phyloP scores from a whole-genome alignment of 768 basidiomycete species.

The Boletus reticuloceps region DNA sequence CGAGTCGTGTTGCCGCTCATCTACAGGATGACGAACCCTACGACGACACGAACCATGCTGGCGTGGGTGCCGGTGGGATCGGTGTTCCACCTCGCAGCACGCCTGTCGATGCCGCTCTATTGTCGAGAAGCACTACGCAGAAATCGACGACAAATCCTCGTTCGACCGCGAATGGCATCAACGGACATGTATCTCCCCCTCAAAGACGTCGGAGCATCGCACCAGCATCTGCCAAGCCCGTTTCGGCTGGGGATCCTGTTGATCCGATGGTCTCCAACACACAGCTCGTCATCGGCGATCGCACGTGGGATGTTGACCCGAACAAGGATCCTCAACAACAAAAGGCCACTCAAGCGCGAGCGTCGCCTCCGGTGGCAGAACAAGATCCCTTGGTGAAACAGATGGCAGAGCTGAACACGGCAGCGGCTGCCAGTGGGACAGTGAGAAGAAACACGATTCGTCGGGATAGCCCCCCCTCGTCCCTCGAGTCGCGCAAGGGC shows the following conservation, averaged over 20 bases:
- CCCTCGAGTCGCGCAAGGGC: constrained; percentile 25
- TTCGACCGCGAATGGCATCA: constrained; percentile 33
- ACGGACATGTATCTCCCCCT: constrained; percentile 27
- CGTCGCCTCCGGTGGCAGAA: constrained; percentile 36
- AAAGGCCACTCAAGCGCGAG: constrained; percentile 6
- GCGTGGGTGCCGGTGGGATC: constrained; percentile 66
- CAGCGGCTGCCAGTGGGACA: constrained; percentile 20
- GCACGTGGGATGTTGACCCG: constrained; percentile 66
- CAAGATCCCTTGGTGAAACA: constrained; percentile 67
- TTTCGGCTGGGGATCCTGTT: constrained; percentile 50
- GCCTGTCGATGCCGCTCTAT: constrained; percentile 29
- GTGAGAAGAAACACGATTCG: constrained; percentile 24
- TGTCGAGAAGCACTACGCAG: constrained; percentile 32
- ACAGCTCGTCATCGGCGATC: constrained; percentile 60
- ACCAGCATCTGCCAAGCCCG: constrained; percentile 24
- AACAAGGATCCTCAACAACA: constrained; percentile 60
- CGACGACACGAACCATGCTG: constrained; percentile 54
- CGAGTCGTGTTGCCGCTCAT: constrained; percentile 20
- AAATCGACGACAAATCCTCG: constrained; percentile 24
- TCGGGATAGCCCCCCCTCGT: constrained; percentile 21
- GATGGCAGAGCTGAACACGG: constrained; percentile 51
- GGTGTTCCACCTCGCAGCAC: constrained; percentile 33
- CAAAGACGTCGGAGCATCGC: constrained; percentile 28
- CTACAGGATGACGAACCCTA: constrained; percentile 45
- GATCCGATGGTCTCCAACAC: constrained; percentile 65